Evolutionary conservation across 2,329 filamentous ascomycete species (phyloP), one percentile per base, ranked within the genome.

Genomic region (Ophiostoma sp.): DNA sequence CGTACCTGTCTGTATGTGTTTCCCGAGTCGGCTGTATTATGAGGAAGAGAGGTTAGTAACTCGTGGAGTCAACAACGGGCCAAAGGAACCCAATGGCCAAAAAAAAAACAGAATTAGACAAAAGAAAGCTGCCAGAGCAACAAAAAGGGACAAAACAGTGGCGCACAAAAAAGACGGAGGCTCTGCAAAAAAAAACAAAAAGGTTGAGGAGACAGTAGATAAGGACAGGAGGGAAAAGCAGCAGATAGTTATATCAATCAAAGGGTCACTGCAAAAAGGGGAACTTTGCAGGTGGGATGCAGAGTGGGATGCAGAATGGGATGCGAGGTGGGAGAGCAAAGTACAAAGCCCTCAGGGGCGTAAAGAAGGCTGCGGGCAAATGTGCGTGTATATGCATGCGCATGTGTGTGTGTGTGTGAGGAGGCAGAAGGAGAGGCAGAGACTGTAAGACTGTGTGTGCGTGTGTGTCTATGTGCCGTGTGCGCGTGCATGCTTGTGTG

Each of bases 1-100:
- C 86, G 87, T 82, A 87, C 88, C 79, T 87, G 87, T 81, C 88
- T 87, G 82, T 89, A 90, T 76, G 83, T 89, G 79, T 90, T 87
- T 82, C 86, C 86, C 78, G 86, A 85, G 79, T 89, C 88, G 81
- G 88, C 88, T 89, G 82, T 79, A 82, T 45, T 17, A 22, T 28
- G 57, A 28, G 31, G 25, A 31, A 4, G 7, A 12, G 4, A 12
- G 5, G 59, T 75, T 71, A 75, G 74, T 61, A 71, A 55, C 33
- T 61, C 52, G 31, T 39, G 2, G 4, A 39, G 7, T 39, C 31
- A 39, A 61, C 19, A 28, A 39, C 8, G 31, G 31, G 31, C 19
- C 57, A 19, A 61, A 61, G 31, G 7, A 39, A n/a, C 19, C 28
- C 57, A 42, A 39, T 15, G 17, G 76, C n/a, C 6, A 74, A 77